Evolutionary conservation across 768 basidiomycete species (phyloP).

Genomic region (Collybiopsis confluens): DNA sequence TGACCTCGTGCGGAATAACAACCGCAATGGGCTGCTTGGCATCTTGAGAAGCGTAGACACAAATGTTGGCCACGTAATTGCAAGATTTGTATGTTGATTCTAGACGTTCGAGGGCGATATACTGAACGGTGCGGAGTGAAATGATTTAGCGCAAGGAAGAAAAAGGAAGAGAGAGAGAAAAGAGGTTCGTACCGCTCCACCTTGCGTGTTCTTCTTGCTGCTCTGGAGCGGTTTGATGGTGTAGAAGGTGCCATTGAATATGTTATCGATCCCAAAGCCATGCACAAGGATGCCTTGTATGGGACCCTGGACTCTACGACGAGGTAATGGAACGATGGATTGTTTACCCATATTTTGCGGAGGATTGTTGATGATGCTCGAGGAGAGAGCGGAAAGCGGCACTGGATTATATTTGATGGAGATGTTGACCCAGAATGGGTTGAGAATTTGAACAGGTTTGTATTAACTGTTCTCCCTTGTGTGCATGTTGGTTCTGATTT

Average conservation of each 20-base stretch:
- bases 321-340: constrained; percentile 97
- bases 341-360: constrained; percentile 95
- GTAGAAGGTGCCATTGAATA: constrained; percentile 90
- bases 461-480: constrained; percentile 8
- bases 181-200: too few species aligned
- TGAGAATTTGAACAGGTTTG: constrained; percentile 95
- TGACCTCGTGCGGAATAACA: too few species aligned
- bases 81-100: too few species aligned
- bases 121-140: too few species aligned
- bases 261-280: constrained; percentile 98
- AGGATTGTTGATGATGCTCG: constrained; percentile 99
- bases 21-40: too few species aligned
- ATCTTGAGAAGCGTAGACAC: too few species aligned
- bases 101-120: too few species aligned
- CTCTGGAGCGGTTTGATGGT: constrained; percentile 88
- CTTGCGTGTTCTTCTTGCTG: constrained; percentile 90
- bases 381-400: constrained; percentile 92
- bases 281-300: constrained; percentile 97
- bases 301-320: constrained; percentile 96
- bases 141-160: too few species aligned
- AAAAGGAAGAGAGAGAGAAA: too few species aligned
- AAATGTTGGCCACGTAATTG: too few species aligned
- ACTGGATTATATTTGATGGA: constrained; percentile 99
- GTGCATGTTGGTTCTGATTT: too few species aligned
- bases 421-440: constrained; percentile 99